phyloP scores from a whole-genome alignment of 2,329 filamentous ascomycete species.

The Fusarium redolens region DNA sequence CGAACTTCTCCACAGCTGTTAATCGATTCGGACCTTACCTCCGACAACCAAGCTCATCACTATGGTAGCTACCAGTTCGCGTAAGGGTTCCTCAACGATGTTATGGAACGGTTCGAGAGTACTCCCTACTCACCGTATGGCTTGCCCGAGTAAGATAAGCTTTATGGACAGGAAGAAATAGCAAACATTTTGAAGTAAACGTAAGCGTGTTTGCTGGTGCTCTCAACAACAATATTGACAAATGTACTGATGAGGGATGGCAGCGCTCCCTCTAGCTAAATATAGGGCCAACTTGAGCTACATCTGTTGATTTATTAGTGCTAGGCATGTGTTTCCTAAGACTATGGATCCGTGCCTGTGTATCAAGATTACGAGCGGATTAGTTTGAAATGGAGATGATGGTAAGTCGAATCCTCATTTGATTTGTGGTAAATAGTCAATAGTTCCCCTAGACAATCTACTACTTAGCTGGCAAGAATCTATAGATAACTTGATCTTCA shows the following conservation, averaged over 20 bases:
- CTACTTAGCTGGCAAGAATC: background rate
- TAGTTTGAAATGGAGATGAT: background rate
- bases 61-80: background rate
- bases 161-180: background rate
- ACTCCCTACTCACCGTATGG: no score
- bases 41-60: background rate
- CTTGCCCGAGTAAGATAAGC: background rate
- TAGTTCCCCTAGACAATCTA: background rate
- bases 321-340: no score
- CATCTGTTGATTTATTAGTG: background rate
- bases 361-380: background rate
- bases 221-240: background rate
- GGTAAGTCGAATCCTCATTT: background rate
- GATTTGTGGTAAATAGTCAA: background rate
- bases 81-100: conserved; percentile 1
- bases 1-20: conserved; percentile 1
- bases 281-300: background rate
- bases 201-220: background rate
- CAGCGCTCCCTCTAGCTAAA: background rate
- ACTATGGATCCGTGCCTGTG: background rate
- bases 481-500: background rate
- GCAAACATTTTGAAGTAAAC: background rate
- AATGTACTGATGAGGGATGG: background rate
- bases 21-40: conserved; percentile 12
- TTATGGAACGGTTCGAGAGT: background rate